A percentile compares a stretch with the other conserved stretches of the same genome.
Evolutionary conservation across 371 early-diverging fungal genomes (phyloP).

Genomic region (Rhizomucor pusillus): DNA sequence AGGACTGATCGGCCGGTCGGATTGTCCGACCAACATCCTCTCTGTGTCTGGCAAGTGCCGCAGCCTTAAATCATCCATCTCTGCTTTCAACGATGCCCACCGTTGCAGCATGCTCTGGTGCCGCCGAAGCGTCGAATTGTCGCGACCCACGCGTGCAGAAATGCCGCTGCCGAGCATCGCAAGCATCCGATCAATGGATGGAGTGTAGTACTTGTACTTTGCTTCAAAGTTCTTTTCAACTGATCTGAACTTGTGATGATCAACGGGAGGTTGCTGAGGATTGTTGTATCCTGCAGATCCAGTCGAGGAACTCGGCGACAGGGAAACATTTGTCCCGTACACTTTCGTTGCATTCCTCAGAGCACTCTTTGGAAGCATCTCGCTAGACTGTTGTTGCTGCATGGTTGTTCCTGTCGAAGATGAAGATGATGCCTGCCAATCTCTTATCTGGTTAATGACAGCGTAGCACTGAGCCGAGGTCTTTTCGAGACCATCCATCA

Average conservation of each 20-base stretch:
- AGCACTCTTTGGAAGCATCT: constrained; percentile 17
- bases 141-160: constrained; percentile 46
- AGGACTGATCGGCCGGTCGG: constrained; percentile 24
- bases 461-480: constrained; percentile 54
- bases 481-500: constrained; percentile 62
- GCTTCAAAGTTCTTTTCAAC: constrained; percentile 63
- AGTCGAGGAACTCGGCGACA: constrained; percentile 17
- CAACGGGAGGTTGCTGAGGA: constrained; percentile 25
- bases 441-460: constrained; percentile 44
- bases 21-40: constrained; percentile 14
- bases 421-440: constrained; percentile 10
- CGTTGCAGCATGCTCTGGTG: constrained; percentile 50
- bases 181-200: constrained; percentile 58
- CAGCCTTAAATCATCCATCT: constrained; percentile 50
- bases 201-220: constrained; percentile 59
- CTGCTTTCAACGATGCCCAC: constrained; percentile 51
- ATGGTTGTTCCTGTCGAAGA: constrained; percentile 3
- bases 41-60: constrained; percentile 53
- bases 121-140: constrained; percentile 36
- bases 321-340: constrained; percentile 16
- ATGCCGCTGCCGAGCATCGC: constrained; percentile 60
- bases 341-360: constrained; percentile 15
- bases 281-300: constrained; percentile 10
- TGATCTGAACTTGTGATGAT: constrained; percentile 44
- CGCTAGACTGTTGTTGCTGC: neutral